Evolutionary conservation across 2,329 filamentous ascomycete genomes (phyloP).

Genomic region (Fusarium brachygibbosum): DNA sequence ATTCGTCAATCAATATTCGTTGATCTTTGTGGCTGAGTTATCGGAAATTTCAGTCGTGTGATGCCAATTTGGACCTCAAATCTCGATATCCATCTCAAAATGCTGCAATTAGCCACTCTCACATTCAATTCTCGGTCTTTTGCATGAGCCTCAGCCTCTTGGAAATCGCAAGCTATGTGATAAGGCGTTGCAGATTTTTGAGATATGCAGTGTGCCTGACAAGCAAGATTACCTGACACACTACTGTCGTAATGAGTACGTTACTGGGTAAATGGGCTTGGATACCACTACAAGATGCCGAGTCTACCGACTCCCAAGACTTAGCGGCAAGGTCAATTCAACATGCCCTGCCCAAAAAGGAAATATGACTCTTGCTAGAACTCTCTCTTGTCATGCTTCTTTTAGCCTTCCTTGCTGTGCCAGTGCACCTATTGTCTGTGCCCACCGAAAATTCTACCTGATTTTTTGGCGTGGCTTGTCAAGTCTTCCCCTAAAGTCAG

Average conservation of each 20-base stretch:
- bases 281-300: constrained; percentile 32
- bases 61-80: constrained; percentile 11
- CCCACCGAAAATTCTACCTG: constrained; percentile 24
- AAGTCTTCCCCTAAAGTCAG: constrained; percentile 14
- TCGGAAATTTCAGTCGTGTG: constrained; percentile 5
- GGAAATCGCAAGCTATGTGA: constrained; percentile 13
- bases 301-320: constrained; percentile 39
- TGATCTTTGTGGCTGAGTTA: constrained; percentile 35
- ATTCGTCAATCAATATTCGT: constrained; percentile 17
- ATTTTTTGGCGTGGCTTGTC: constrained; percentile 27
- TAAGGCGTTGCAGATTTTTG: constrained; percentile 2
- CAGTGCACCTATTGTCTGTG: background rate
- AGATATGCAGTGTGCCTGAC: constrained; percentile 21
- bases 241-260: constrained; percentile 34
- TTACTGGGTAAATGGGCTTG: constrained; percentile 16
- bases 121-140: background rate
- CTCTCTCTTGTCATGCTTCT: constrained; percentile 11
- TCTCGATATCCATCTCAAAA: constrained; percentile 26
- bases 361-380: constrained; percentile 24
- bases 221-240: constrained; percentile 39
- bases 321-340: constrained; percentile 23
- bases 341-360: constrained; percentile 18
- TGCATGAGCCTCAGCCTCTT: constrained; percentile 21
- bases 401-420: background rate
- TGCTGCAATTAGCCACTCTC: background rate